phyloP scores from a whole-genome alignment of 2,329 filamentous ascomycete genomes.

The Thermothelomyces thermophilus region DNA sequence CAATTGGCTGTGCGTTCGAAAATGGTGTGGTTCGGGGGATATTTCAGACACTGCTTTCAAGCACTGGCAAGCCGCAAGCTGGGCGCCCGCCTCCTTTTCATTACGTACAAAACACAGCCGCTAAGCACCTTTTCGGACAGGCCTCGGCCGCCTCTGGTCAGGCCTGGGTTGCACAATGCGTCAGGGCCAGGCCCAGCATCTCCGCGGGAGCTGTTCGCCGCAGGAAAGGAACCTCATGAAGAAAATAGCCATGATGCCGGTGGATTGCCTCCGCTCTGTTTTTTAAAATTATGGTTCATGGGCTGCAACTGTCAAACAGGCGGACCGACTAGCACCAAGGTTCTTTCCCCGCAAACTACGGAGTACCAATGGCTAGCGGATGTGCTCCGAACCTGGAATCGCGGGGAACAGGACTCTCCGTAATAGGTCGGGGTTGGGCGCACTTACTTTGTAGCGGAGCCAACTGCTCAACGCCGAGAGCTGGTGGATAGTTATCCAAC shows the following conservation, averaged over 20 bases:
- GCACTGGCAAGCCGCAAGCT: neutral
- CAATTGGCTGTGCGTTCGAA: no score
- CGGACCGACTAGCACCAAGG: neutral
- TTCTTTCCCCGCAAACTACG: neutral
- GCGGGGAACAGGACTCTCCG: neutral
- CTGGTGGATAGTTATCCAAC: neutral
- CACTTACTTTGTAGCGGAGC: no score
- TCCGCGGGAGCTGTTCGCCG: slow-evolving; percentile 22
- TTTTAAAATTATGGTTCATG: neutral
- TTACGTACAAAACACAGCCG: slow-evolving; percentile 29
- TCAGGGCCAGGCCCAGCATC: slow-evolving; percentile 19
- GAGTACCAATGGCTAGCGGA: neutral
- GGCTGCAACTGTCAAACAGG: neutral
- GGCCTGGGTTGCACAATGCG: slow-evolving; percentile 15
- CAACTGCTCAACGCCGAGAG: no score
- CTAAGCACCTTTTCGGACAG: slow-evolving; percentile 19
- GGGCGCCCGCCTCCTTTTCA: slow-evolving; percentile 22
- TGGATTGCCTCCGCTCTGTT: neutral
- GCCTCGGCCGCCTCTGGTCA: slow-evolving; percentile 15
- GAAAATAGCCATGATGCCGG: no score
- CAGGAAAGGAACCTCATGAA: no score
- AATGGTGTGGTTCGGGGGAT: no score
- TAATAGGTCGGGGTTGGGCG: neutral
- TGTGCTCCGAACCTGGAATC: neutral
- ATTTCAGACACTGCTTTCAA: slow-evolving; percentile 2